These are phyloP conservation scores for Erigeron philadelphicus DNA, from an alignment of 140 eudicot species.

Conservation along the genomic window DNA sequence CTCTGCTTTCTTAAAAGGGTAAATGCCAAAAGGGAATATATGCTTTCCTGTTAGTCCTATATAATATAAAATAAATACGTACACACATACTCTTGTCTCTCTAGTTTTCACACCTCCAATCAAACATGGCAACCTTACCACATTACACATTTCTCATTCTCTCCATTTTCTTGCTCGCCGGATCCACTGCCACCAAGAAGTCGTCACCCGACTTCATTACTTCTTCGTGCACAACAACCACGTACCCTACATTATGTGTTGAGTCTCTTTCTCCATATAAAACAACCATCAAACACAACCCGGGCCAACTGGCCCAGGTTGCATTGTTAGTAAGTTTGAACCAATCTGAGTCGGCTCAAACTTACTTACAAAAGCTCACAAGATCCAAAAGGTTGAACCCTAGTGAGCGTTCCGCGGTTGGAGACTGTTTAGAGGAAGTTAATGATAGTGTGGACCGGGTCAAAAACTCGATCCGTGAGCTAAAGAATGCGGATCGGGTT, in stretches of 20 bases:
- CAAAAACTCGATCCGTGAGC: constrained; percentile 48
- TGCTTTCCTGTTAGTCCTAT: no score
- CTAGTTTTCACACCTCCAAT: constrained; percentile 12
- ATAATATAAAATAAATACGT: no score
- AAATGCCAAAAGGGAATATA: no score
- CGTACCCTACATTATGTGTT: constrained; percentile 57
- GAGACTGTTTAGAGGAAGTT: constrained; percentile 66
- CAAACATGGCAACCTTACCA: constrained; percentile 8
- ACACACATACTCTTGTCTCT: constrained; percentile 7
- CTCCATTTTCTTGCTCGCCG: constrained; percentile 17
- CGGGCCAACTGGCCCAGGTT: constrained; percentile 35
- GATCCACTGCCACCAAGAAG: constrained; percentile 19
- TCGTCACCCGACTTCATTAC: constrained; percentile 45
- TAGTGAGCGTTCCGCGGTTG: constrained; percentile 41
- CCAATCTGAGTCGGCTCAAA: constrained; percentile 37
- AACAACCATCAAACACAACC: constrained; percentile 43
- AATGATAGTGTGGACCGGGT: constrained; percentile 53
- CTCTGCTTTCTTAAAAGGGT: no score
- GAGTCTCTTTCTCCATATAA: constrained; percentile 50
- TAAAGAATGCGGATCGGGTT: constrained; percentile 33
- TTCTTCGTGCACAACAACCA: constrained; percentile 50
- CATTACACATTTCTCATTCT: constrained; percentile 19
- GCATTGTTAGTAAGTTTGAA: constrained; percentile 48
- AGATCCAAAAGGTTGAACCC: constrained; percentile 42
- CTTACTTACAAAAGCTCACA: constrained; percentile 38